Base-by-base conservation (phyloP, 768 basidiomycete species). In the Macrolepiota fuliginosa region DNA sequence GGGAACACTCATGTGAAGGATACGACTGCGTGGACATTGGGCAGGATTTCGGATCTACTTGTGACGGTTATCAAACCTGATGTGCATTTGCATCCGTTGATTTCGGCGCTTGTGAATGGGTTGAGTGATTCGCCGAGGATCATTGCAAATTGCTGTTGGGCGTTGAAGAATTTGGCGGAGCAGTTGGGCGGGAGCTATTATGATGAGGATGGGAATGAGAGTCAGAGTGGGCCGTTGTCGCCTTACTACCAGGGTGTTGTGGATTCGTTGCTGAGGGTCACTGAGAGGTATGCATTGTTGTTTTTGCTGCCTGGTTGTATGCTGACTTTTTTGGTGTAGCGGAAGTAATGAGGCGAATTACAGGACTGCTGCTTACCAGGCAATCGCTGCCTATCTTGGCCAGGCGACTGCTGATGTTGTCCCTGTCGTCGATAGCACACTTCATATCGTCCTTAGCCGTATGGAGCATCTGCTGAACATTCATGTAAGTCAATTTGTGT, bases 11-110 rank as follows among this genome's bases (percentile, higher is more conserved):
- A 94, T 63, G 96, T 99, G 66, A 93, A 96, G 75, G 97, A 98
- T 72, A 96, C 95, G 1, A 94, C 93, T 27, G 96, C 97, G 2
- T 99, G 96, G 96, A 98, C 97, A 1, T 82, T 99, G 13, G 96
- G 96, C 19, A 82, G 94, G 42, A 96, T 99, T 65, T 96, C 94
- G 70, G 97, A 98, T 69, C 76, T 93, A 60, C 80, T 98, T 66
- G 87, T 96, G 67, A 75, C 83, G 52, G 86, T 88, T 17, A 95
- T 99, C 78, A 91, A 95, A 69, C 89, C 91, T 1, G 93, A 96
- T 65, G 83, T 90, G 1, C 94, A 97, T 72, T 80, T 99, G 9
- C 89, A 91, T 63, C 83, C 88, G 9, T 80, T 99, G 57, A 78
- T 98, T 60, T 82, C 87, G 10, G 94, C 92, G 7, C 82, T 98